These are phyloP conservation scores for Pharnaceum exiguum DNA, from an alignment of 148 eudicot species.

Conservation along the genomic window DNA sequence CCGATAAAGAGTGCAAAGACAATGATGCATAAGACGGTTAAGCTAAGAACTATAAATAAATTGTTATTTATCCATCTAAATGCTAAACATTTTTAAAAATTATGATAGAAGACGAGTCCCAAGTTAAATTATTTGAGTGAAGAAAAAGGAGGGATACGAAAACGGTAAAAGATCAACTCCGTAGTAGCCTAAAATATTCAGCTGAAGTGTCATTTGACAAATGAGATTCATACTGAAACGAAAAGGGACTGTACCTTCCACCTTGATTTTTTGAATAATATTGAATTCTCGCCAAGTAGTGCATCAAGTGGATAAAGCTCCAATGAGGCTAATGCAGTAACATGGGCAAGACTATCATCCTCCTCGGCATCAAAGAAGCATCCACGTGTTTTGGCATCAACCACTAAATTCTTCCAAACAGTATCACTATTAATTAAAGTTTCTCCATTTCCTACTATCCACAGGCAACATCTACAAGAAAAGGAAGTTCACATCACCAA, in stretches of 20 bases:
- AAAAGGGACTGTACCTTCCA: constrained; percentile 10
- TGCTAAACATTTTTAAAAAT: too few species aligned
- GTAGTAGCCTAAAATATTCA: not conserved
- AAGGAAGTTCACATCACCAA: not conserved
- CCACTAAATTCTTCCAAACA: constrained; percentile 39
- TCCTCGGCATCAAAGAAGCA: constrained; percentile 48
- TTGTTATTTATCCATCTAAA: too few species aligned
- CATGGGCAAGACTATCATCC: constrained; percentile 29
- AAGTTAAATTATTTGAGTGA: too few species aligned
- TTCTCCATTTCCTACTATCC: constrained; percentile 54
- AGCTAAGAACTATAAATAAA: too few species aligned
- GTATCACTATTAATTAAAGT: constrained; percentile 33
- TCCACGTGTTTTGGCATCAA: constrained; percentile 40
- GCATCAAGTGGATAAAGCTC: constrained; percentile 6
- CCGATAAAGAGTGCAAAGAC: too few species aligned
- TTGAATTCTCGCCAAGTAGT: not conserved
- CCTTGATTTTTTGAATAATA: constrained; percentile 5
- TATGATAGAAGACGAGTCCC: too few species aligned
- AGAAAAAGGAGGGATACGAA: too few species aligned
- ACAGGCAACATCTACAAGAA: constrained; percentile 26
- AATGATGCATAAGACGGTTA: too few species aligned
- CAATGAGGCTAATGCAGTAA: not conserved
- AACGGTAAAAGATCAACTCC: not conserved
- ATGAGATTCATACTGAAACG: too few species aligned
- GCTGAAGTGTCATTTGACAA: not conserved